Percentiles rank a stretch among this genome's conserved stretches.
These are phyloP conservation scores for Martensiomyces pterosporus DNA, from an alignment of 192 early-diverging fungal species.

Conservation along the genomic window DNA sequence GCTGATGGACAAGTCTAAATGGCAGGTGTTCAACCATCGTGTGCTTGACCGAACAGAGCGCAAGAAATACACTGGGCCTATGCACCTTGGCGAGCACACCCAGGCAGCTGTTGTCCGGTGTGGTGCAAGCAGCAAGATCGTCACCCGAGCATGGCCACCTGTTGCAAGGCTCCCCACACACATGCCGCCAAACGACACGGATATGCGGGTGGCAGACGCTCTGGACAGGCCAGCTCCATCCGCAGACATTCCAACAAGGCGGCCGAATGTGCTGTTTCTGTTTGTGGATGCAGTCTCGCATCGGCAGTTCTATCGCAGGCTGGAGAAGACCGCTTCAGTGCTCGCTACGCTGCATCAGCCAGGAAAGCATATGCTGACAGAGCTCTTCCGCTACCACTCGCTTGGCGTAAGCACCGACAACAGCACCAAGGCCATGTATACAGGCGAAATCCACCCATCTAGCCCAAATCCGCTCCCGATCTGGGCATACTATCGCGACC, in stretches of 20 bases:
- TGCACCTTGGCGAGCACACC: slow-evolving; percentile 14
- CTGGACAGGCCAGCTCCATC: neutral
- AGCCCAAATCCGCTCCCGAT: slow-evolving; percentile 17
- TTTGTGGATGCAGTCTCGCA: slow-evolving; percentile 43
- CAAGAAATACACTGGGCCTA: slow-evolving; percentile 14
- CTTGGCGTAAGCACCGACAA: slow-evolving; percentile 37
- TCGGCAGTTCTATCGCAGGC: slow-evolving; percentile 39
- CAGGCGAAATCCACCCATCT: neutral
- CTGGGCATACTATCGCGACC: slow-evolving; percentile 44
- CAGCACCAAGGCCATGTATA: slow-evolving; percentile 39
- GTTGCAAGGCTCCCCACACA: neutral
- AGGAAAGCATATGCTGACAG: slow-evolving; percentile 20
- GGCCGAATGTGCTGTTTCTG: slow-evolving; percentile 37
- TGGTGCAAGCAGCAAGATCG: slow-evolving; percentile 10
- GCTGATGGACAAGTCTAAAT: slow-evolving; percentile 28
- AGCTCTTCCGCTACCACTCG: slow-evolving; percentile 44
- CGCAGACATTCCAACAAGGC: slow-evolving; percentile 1
- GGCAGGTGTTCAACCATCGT: slow-evolving; percentile 36
- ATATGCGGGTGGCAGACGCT: neutral
- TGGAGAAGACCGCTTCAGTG: slow-evolving; percentile 26
- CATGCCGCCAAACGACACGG: slow-evolving; percentile 1
- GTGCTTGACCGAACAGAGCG: slow-evolving; percentile 17
- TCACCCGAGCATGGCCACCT: slow-evolving; percentile 2
- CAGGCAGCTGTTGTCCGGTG: slow-evolving; percentile 36
- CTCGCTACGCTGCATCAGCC: slow-evolving; percentile 20